These are phyloP conservation scores for Fragaria vesca DNA, from an alignment of 306 rosid species.

Conservation along the genomic window DNA sequence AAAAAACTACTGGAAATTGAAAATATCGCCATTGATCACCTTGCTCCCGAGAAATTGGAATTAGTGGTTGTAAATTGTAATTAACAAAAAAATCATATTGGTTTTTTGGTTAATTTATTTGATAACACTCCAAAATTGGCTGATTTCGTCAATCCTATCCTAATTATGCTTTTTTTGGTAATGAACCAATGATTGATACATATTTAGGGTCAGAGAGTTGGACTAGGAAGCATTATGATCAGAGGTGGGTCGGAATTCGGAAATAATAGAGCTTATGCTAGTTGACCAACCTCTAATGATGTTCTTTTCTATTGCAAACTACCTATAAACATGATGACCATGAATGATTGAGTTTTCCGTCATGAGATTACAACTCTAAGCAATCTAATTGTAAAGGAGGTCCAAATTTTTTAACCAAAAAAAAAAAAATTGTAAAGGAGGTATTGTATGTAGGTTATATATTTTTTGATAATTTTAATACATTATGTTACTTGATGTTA, in stretches of 20 bases:
- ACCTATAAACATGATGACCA: not conserved
- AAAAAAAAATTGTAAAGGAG: too few species aligned
- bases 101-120: not conserved
- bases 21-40: not conserved
- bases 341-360: not conserved
- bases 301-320: not conserved
- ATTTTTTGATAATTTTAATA: too few species aligned
- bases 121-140: not conserved
- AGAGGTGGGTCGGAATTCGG: not conserved
- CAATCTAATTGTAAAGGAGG: not conserved
- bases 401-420: too few species aligned
- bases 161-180: not conserved
- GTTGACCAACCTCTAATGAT: not conserved
- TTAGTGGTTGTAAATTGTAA: not conserved
- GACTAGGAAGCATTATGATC: not conserved
- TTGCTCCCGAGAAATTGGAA: conserved; percentile 5
- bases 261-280: not conserved
- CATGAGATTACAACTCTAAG: not conserved
- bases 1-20: conserved; percentile 1
- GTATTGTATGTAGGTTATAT: too few species aligned
- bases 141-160: not conserved
- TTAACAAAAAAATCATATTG: not conserved
- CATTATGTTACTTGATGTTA: too few species aligned
- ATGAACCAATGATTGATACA: not conserved
- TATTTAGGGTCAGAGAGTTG: not conserved